Evolutionary conservation across 768 basidiomycete species (phyloP).

Genomic region (Termitomyces sp.): DNA sequence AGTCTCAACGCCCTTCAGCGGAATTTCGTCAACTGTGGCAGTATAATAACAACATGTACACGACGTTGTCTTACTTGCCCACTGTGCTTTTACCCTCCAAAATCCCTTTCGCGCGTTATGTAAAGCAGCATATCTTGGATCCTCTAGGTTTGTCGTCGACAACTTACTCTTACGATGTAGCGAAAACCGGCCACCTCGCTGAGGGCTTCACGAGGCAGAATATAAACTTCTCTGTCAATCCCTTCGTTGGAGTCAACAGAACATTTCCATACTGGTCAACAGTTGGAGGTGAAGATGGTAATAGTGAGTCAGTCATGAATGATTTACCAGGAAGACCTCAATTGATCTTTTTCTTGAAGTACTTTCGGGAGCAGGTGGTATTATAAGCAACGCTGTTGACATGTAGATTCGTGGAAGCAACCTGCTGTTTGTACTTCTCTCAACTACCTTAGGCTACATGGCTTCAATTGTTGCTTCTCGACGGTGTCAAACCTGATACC

Average conservation of each 20-base stretch:
- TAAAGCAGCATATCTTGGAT: conserved; percentile 24
- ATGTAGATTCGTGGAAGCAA: conserved; percentile 12
- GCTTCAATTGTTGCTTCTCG: conserved; percentile 12
- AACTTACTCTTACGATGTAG: conserved; percentile 23
- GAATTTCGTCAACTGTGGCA: conserved; percentile 24
- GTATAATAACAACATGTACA: conserved; percentile 26
- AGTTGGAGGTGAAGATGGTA: conserved; percentile 18
- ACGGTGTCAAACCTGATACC: conserved; percentile 15
- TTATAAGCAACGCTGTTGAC: conserved; percentile 21
- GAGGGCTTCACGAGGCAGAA: conserved; percentile 19
- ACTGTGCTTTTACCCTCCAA: conserved; percentile 20
- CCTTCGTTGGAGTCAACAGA: conserved; percentile 5
- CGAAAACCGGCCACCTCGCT: conserved; percentile 22
- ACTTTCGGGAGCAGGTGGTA: conserved; percentile 22
- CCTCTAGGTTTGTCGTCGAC: conserved; percentile 22
- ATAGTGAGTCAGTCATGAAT: conserved; percentile 15
- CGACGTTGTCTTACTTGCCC: conserved; percentile 22
- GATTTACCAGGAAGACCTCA: neutral
- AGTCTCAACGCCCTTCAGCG: conserved; percentile 22
- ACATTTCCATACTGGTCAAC: conserved; percentile 17
- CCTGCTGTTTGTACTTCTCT: neutral
- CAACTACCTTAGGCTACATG: conserved; percentile 8
- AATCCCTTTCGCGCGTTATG: conserved; percentile 22
- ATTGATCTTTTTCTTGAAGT: conserved; percentile 8
- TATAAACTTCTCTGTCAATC: conserved; percentile 7